phyloP scores from a whole-genome alignment of 2,329 filamentous ascomycete genomes.

The Lecanoromycetidae sp. region DNA sequence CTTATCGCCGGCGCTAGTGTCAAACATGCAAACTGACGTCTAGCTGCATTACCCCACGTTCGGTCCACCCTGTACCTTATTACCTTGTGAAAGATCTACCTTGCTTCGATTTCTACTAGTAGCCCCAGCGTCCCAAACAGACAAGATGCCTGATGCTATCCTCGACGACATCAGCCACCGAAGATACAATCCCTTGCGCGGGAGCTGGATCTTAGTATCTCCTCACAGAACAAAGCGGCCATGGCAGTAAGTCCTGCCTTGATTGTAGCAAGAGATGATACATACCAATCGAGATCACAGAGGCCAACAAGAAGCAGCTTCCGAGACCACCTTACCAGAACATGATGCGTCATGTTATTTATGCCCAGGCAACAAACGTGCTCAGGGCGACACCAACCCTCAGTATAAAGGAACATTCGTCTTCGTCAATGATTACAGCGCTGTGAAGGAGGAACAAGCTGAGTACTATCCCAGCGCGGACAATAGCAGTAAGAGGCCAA shows the following conservation, averaged over 20 bases:
- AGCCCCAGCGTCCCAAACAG: no score
- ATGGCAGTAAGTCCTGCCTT: constrained; percentile 64
- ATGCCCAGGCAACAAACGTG: constrained; percentile 81
- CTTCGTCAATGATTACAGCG: constrained; percentile 96
- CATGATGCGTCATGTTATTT: constrained; percentile 93
- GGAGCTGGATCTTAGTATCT: constrained; percentile 86
- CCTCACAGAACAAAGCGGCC: constrained; percentile 93
- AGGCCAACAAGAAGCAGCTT: constrained; percentile 63
- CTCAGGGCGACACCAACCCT: constrained; percentile 76
- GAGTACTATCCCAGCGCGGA: constrained; percentile 52
- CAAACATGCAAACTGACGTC: background rate
- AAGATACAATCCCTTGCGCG: constrained; percentile 81
- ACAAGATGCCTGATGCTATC: constrained; percentile 56
- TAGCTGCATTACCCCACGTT: no score
- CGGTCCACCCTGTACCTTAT: no score
- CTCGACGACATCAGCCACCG: constrained; percentile 95
- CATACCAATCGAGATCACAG: constrained; percentile 32
- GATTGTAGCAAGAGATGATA: constrained; percentile 1
- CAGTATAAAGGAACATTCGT: constrained; percentile 78
- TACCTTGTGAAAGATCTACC: no score
- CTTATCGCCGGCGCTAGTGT: constrained; percentile 1
- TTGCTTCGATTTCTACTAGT: no score
- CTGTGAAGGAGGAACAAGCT: constrained; percentile 84
- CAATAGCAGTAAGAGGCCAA: constrained; percentile 34
- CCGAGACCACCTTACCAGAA: constrained; percentile 56